Evolutionary conservation across 495 filamentous ascomycete species (phyloP).

Genomic region (Aspergillus mulundensis): DNA sequence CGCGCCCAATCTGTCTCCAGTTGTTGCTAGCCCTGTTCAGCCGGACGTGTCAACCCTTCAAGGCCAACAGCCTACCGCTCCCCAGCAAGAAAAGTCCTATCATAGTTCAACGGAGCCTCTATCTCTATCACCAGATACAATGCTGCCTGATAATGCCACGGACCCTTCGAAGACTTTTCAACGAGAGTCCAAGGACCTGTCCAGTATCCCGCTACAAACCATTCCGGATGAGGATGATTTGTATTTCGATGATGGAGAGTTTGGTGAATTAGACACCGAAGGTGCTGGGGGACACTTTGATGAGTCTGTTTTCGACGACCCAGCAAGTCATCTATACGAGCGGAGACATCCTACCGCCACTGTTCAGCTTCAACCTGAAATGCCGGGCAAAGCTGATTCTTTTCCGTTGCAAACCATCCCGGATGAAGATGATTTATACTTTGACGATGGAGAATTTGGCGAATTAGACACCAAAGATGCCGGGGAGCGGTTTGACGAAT

Average conservation of each 20-base stretch:
- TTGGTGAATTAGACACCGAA: constrained; percentile 49
- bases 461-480: constrained; percentile 45
- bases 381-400: not conserved
- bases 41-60: constrained; percentile 18
- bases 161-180: not conserved
- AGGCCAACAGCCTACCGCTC: not conserved
- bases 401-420: not conserved
- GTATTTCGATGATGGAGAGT: constrained; percentile 78
- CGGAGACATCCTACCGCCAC: constrained; percentile 25
- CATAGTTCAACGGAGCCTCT: not conserved
- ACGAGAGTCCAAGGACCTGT: not conserved
- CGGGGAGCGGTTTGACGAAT: constrained; percentile 66
- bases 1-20: constrained; percentile 33
- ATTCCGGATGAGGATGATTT: constrained; percentile 55
- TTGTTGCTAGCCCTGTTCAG: constrained; percentile 34
- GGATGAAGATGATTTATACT: constrained; percentile 68
- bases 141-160: not conserved
- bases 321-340: constrained; percentile 50
- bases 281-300: constrained; percentile 60
- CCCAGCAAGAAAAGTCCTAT: not conserved
- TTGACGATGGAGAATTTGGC: constrained; percentile 72
- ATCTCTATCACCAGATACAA: not conserved
- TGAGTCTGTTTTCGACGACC: constrained; percentile 73
- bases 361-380: constrained; percentile 3
- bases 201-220: not conserved